Evolutionary conservation across 148 eudicot species (phyloP).

Genomic region (Pharnaceum exiguum): DNA sequence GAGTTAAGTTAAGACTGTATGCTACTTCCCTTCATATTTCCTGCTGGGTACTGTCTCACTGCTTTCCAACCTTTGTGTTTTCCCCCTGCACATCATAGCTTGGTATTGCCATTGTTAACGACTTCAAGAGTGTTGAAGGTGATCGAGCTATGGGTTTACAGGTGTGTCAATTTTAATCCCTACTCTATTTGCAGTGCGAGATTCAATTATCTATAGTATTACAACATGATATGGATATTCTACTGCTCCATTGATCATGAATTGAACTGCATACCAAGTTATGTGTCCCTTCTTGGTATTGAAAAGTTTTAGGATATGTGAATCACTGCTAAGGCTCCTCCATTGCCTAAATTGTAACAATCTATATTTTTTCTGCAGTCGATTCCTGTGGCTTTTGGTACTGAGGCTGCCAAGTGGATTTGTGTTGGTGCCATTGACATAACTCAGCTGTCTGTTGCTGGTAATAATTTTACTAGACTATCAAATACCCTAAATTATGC

Average conservation of each 20-base stretch:
- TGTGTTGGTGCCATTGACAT: conserved; percentile 92
- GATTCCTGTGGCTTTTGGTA: conserved; percentile 91
- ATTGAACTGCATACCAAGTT: too few relatives aligned
- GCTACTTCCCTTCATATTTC: neutral
- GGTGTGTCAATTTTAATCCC: conserved; percentile 34
- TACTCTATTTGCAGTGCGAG: too few relatives aligned
- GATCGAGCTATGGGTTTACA: conserved; percentile 89
- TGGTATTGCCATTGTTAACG: conserved; percentile 94
- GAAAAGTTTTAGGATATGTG: too few relatives aligned
- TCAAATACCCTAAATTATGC: too few relatives aligned
- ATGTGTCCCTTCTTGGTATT: too few relatives aligned
- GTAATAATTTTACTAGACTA: conserved; percentile 41
- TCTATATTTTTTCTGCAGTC: conserved; percentile 46
- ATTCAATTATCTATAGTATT: too few relatives aligned
- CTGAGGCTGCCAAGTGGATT: conserved; percentile 89
- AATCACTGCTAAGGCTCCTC: too few relatives aligned
- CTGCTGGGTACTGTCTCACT: neutral
- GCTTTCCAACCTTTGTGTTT: conserved; percentile 2
- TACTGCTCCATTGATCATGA: too few relatives aligned
- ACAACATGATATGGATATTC: too few relatives aligned
- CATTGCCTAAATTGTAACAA: neutral
- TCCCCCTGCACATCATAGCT: conserved; percentile 39
- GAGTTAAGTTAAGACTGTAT: too few relatives aligned
- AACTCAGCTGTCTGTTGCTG: conserved; percentile 88
- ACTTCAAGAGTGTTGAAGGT: conserved; percentile 96